Base-by-base conservation (phyloP, 306 rosid species). In the Abrus precatorius region DNA sequence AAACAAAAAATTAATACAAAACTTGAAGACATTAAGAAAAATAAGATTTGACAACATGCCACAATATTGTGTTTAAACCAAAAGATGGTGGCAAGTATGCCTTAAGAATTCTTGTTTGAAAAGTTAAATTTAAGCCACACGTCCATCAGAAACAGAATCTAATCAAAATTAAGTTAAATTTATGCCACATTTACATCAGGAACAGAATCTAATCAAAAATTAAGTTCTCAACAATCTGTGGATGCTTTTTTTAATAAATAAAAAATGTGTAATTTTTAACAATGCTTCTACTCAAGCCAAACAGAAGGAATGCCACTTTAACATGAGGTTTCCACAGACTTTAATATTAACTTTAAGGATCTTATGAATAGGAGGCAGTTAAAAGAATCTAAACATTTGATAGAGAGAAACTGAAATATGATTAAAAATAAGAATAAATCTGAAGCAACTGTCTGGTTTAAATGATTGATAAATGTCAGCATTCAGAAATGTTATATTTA, bases 1-100 rank as follows among this genome's bases (percentile, higher is more conserved):
- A 43, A 70, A 73, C 38, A 75, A 36, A 43, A 76, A 69, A 80
- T 75, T 69, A 84, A 69, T 38, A 72, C 63, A 52, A 61, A 60
- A 38, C 40, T 61, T 41, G 47, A 74, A 65, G 74, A 30, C 47
- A 7, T 56, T 56, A 49, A 47, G 62, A 73, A 73, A 53, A 47
- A 56, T 14, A 52, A 56, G 36, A 66, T 12, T 47, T 57, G 65
- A 54, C 29, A 57, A 6, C 36, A 48, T 59, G 61, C 52, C 27
- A 49, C 29, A 75, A 48, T 30, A 68, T 41, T 57, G 43, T 48
- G 9, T 50, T 41, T 75, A 59, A 40, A 69, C 12, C 12, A 32
- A 83, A 64, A 56, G 36, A 55, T 65, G 32, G 52, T 47, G 5
- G 71, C 43, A 75, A 75, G 45, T 75, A 47, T 69, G 7, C 68